Evolutionary conservation across 2,329 filamentous ascomycete species (phyloP).

Genomic region (Penicillium carneum): DNA sequence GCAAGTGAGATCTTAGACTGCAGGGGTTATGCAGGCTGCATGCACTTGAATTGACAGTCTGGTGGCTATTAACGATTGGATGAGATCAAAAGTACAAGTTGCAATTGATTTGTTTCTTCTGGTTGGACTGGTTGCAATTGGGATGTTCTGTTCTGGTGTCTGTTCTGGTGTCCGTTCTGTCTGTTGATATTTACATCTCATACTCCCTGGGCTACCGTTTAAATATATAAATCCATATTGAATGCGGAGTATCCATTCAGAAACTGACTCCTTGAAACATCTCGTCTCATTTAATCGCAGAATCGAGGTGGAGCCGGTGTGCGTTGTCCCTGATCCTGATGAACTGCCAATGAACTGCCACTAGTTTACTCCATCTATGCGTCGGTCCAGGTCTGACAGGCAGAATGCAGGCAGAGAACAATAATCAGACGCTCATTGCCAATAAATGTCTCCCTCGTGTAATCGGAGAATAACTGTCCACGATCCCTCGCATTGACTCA

Average conservation of each 20-base stretch:
- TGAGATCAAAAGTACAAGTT: not conserved
- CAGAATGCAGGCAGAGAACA: not conserved
- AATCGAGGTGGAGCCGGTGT: slow-evolving; percentile 8
- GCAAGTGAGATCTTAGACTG: slow-evolving; percentile 29
- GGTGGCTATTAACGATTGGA: slow-evolving; percentile 17
- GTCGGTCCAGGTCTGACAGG: not conserved
- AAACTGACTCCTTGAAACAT: slow-evolving; percentile 3
- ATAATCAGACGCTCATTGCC: slow-evolving; percentile 13
- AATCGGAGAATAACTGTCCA: slow-evolving; percentile 32
- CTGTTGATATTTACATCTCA: no score
- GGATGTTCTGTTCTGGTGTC: no score
- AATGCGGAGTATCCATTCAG: not conserved
- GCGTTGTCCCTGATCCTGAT: slow-evolving; percentile 11
- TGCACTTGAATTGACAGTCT: slow-evolving; percentile 16
- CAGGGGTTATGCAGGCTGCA: slow-evolving; percentile 37
- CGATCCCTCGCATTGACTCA: slow-evolving; percentile 35
- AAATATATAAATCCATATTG: not conserved
- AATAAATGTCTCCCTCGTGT: slow-evolving; percentile 23
- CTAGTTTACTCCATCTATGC: not conserved
- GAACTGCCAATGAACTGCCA: not conserved
- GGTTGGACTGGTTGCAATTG: not conserved
- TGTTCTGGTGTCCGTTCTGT: no score
- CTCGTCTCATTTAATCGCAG: not conserved
- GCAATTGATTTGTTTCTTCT: no score
- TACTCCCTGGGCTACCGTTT: no score